A percentile compares a stretch with the other conserved stretches of the same genome.
phyloP scores from a whole-genome alignment of 768 basidiomycete species.

The Amanita pallidorosea region DNA sequence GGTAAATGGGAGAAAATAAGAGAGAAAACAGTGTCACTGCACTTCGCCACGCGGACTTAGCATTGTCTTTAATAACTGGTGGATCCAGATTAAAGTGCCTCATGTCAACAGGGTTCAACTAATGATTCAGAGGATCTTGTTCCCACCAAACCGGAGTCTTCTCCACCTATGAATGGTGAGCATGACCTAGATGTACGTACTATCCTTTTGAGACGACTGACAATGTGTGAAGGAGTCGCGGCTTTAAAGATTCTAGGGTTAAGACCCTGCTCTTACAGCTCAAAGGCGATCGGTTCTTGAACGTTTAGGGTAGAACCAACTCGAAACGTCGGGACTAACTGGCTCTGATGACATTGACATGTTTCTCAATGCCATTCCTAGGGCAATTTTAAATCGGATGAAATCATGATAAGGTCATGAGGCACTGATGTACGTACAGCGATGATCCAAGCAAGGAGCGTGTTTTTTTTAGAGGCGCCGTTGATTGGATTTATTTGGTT shows the following conservation, averaged over 20 bases:
- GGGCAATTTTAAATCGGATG: not conserved
- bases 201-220: conserved; percentile 2
- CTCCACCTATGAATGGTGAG: conserved; percentile 5
- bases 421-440: conserved; percentile 5
- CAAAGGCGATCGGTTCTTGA: not conserved
- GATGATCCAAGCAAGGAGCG: not conserved
- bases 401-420: conserved; percentile 2
- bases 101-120: conserved; percentile 5
- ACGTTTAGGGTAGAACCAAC: conserved; percentile 3
- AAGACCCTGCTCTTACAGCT: conserved; percentile 5
- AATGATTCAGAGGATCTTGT: conserved; percentile 2
- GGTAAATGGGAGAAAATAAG: not conserved
- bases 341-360: not conserved
- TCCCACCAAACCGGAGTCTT: conserved; percentile 1
- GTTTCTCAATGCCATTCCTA: not conserved
- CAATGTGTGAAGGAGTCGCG: conserved; percentile 3
- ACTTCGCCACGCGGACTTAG: conserved; percentile 3
- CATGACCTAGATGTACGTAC: conserved; percentile 5
- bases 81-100: conserved; percentile 6
- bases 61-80: conserved; percentile 7
- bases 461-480: not conserved
- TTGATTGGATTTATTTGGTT: not conserved
- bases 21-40: conserved; percentile 1
- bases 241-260: conserved; percentile 4
- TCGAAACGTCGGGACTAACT: conserved; percentile 2